Conservation (phyloP, 768 basidiomycete genomes). For the Lepiota venenata region DNA sequence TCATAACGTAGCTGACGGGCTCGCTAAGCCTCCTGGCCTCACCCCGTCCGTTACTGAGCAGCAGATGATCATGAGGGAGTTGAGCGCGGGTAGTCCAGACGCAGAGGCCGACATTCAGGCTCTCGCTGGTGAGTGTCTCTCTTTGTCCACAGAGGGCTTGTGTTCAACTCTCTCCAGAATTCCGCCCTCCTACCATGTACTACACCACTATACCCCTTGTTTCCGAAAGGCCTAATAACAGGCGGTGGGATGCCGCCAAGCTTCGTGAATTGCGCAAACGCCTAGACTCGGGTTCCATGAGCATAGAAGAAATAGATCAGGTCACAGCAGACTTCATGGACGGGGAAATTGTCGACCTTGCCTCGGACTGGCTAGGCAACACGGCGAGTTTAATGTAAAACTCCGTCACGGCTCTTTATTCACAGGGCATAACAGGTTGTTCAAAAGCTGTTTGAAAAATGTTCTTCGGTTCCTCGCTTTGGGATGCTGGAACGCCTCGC, state of each 20-base stretch:
- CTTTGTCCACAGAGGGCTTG: neutral
- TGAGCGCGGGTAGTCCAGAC: conserved; percentile 72
- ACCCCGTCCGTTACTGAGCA: conserved; percentile 82
- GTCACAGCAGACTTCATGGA: conserved; percentile 90
- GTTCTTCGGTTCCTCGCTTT: conserved; percentile 71
- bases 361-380: conserved; percentile 98
- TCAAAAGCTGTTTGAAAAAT: conserved; percentile 94
- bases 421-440: conserved; percentile 60
- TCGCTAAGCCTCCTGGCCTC: conserved; percentile 67
- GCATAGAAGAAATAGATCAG: conserved; percentile 83
- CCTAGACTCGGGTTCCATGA: conserved; percentile 86
- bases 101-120: conserved; percentile 84
- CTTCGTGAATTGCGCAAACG: conserved; percentile 93
- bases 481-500: conserved; percentile 93
- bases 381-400: conserved; percentile 49
- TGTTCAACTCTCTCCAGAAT: conserved; percentile 47
- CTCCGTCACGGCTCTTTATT: neutral
- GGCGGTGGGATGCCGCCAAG: conserved; percentile 91
- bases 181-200: conserved; percentile 92
- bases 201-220: conserved; percentile 94
- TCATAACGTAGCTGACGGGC: conserved; percentile 52
- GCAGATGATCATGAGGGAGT: conserved; percentile 95
- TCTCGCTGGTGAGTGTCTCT: conserved; percentile 68
- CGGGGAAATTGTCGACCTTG: conserved; percentile 91
- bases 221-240: conserved; percentile 78